A percentile compares a stretch with the other conserved stretches of the same genome.
These are phyloP conservation scores for Aspergillus hancockii DNA, from an alignment of 495 filamentous ascomycete species.

Conservation along the genomic window DNA sequence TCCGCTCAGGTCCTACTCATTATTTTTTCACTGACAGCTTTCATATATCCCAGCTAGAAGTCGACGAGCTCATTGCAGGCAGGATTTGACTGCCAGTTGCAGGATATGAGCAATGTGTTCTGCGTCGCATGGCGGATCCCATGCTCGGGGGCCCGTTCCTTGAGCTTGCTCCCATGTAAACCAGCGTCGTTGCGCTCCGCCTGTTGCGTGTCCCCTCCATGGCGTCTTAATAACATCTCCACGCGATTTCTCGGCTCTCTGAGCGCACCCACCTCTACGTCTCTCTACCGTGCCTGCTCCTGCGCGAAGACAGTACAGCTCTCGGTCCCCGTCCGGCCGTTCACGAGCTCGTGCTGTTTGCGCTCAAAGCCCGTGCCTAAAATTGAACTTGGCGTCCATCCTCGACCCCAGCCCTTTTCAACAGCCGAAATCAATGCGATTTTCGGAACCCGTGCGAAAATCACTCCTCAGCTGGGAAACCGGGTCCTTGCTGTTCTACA, in stretches of 20 bases:
- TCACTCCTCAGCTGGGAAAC: constrained; percentile 58
- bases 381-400: constrained; percentile 24
- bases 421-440: constrained; percentile 58
- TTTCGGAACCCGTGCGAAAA: constrained; percentile 53
- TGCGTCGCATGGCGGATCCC: constrained; percentile 47
- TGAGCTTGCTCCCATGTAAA: constrained; percentile 26
- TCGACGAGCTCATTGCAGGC: constrained; percentile 8
- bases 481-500: constrained; percentile 68
- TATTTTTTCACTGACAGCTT: background rate
- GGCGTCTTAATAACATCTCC: constrained; percentile 19
- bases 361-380: constrained; percentile 13
- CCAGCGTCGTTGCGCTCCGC: constrained; percentile 18
- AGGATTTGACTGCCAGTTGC: constrained; percentile 21
- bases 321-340: constrained; percentile 20
- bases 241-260: constrained; percentile 20
- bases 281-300: background rate
- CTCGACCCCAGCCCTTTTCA: constrained; percentile 38
- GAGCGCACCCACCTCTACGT: constrained; percentile 3
- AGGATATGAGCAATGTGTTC: constrained; percentile 52
- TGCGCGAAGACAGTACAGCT: background rate
- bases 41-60: background rate
- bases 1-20: background rate
- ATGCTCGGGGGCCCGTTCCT: constrained; percentile 42
- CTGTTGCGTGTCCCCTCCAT: constrained; percentile 26
- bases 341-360: constrained; percentile 24